These are phyloP conservation scores for Lactifluus echinatus DNA, from an alignment of 768 basidiomycete genomes.

Conservation along the genomic window DNA sequence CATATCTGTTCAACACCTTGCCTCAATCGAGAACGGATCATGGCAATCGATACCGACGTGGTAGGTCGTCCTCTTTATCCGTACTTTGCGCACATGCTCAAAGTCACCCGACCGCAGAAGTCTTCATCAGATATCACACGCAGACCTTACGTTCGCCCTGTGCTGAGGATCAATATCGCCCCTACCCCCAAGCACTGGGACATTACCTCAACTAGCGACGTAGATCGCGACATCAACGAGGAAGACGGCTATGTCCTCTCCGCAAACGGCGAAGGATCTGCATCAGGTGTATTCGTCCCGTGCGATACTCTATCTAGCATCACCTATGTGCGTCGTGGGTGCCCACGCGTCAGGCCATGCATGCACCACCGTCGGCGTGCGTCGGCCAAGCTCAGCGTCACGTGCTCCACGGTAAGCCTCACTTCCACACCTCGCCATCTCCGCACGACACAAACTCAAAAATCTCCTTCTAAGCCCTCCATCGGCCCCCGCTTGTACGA, in stretches of 20 bases:
- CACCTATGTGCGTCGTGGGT: background rate
- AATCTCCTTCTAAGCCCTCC: background rate
- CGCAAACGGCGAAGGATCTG: slow-evolving; percentile 12
- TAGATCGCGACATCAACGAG: slow-evolving; percentile 13
- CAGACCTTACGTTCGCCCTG: slow-evolving; percentile 4
- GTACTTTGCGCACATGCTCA: background rate
- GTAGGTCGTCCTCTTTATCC: background rate
- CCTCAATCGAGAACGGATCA: background rate
- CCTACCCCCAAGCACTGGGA: slow-evolving; percentile 4
- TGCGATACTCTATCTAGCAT: slow-evolving; percentile 7
- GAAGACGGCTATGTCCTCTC: slow-evolving; percentile 19
- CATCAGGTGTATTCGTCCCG: slow-evolving; percentile 1
- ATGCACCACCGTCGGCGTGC: slow-evolving; percentile 11
- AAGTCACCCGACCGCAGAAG: background rate
- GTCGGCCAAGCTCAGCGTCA: background rate
- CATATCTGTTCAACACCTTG: background rate
- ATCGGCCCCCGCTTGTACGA: slow-evolving; percentile 10
- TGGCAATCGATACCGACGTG: background rate
- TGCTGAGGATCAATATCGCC: background rate
- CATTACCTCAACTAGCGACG: background rate
- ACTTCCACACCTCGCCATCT: no score
- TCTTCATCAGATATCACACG: background rate
- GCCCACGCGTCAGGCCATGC: slow-evolving; percentile 9
- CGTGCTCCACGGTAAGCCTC: slow-evolving; percentile 11
- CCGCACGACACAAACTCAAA: no score